A percentile compares a stretch with the other conserved stretches of the same genome.
Conservation (phyloP, 805 yeast genomes). For the Metschnikowia colocasiae region DNA sequence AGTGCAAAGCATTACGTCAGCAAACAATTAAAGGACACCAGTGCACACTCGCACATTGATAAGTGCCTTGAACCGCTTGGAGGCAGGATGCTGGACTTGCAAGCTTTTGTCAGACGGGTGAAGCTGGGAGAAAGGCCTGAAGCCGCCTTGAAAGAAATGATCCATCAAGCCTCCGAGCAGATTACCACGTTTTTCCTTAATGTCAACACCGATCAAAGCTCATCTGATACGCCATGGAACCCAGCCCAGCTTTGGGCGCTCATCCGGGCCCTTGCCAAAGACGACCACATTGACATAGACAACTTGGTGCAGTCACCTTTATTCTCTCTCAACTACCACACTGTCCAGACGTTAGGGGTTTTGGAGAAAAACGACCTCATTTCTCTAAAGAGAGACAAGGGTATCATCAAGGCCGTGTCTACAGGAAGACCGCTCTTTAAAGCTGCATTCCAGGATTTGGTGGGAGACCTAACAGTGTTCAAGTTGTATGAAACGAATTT, state of each 20-base stretch:
- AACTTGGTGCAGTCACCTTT: slow-evolving; percentile 56
- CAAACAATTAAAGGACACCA: slow-evolving; percentile 42
- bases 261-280: slow-evolving; percentile 57
- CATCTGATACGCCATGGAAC: slow-evolving; percentile 48
- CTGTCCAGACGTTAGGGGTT: slow-evolving; percentile 48
- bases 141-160: slow-evolving; percentile 75
- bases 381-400: slow-evolving; percentile 68
- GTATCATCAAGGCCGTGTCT: slow-evolving; percentile 58
- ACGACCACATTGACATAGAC: slow-evolving; percentile 44
- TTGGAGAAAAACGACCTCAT: slow-evolving; percentile 80
- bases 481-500: slow-evolving; percentile 64
- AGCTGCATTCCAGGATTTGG: slow-evolving; percentile 72
- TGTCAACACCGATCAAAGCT: slow-evolving; percentile 19
- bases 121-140: slow-evolving; percentile 81
- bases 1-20: slow-evolving; percentile 70
- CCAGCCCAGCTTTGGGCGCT: slow-evolving; percentile 87
- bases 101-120: slow-evolving; percentile 82
- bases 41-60: slow-evolving; percentile 41
- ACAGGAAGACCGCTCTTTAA: slow-evolving; percentile 84
- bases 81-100: slow-evolving; percentile 92
- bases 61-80: slow-evolving; percentile 72
- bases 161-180: slow-evolving; percentile 82
- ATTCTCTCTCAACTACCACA: slow-evolving; percentile 52
- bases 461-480: slow-evolving; percentile 51
- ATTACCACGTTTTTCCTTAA: slow-evolving; percentile 71